Evolutionary conservation across 805 yeast species (phyloP), one percentile per base, ranked within the genome.

Genomic region (Blastobotrys robertii): DNA sequence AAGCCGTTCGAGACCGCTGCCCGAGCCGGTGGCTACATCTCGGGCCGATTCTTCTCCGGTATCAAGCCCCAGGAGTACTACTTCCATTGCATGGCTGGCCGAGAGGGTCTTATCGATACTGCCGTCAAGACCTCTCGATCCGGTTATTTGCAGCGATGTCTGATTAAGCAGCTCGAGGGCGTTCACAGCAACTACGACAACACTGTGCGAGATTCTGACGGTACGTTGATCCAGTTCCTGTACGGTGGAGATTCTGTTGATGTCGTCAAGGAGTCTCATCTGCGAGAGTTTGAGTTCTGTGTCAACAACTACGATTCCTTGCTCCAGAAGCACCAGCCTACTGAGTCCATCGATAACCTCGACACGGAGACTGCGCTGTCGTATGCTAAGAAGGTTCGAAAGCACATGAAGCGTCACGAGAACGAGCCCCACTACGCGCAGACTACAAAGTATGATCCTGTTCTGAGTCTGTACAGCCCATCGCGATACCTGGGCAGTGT

Each of bases 51-150:
- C 79, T 94, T 86, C 64, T 86, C 97, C 34, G 98, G 98, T 65
- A 84, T 92, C 54, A 79, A 85, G 63, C 98, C 98, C 3, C 99
- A 92, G 67, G 99, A 92, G 65, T 92, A 94, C 67, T 92, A 88
- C 63, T 92, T 94, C 92, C 99, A 92, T 69, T 92, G 97, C 73
- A 92, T 92, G 98, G 98, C 99, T 44, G 99, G 99, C 68, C 83
- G 99, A 72, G 99, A 92, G 73, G 99, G 99, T 70, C 77, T 92
- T 59, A 92, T 92, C 69, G 99, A 92, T 74, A 92, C 99, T 47
- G 98, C 99, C 40, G 99, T 92, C 51, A 92, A 92, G 68, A 92
- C 99, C 8, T 85, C 97, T 14, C 81, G 96, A 68, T 88, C 97
- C 47, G 99, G 99, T 60, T 92, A 92, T 67, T 74, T 92, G 64